Evolutionary conservation across 2,329 filamentous ascomycete genomes (phyloP).

Genomic region (Ophiostoma tasmaniense): DNA sequence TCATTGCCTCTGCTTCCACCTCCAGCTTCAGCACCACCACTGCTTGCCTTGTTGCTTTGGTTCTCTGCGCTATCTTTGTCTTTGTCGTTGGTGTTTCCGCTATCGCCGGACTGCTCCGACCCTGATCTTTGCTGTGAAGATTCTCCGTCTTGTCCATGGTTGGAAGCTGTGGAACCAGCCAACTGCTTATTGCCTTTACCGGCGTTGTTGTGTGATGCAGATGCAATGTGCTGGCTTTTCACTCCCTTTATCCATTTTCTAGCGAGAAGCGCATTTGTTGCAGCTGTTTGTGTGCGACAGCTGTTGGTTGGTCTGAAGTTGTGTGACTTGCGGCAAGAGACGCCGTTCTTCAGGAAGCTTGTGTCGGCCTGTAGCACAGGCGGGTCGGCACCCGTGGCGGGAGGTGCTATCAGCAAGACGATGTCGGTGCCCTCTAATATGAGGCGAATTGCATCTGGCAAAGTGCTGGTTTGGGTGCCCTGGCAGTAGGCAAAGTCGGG

Average conservation of each 20-base stretch:
- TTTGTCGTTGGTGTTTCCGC: not conserved
- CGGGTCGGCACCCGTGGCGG: not conserved
- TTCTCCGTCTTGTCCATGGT: not conserved
- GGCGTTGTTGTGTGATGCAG: not conserved
- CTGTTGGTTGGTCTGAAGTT: not conserved
- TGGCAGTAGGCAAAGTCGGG: not conserved
- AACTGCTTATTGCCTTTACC: not conserved
- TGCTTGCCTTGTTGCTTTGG: not conserved
- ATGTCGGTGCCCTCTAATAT: not conserved
- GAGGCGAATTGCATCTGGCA: not conserved
- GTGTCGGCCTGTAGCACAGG: not conserved
- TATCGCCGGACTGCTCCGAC: not conserved
- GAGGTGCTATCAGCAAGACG: not conserved
- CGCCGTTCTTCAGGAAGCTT: not conserved
- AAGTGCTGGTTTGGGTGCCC: not conserved
- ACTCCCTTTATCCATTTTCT: not conserved
- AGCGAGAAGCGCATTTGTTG: not conserved
- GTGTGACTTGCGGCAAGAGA: not conserved
- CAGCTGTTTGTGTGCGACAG: not conserved
- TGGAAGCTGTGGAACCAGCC: not conserved
- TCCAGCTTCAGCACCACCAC: not conserved
- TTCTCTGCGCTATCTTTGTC: not conserved
- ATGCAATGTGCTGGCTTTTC: not conserved
- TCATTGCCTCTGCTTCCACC: not conserved
- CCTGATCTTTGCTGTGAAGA: not conserved